These are phyloP conservation scores for Hyphopichia fennica DNA, from an alignment of 1,139 yeast species.

Conservation along the genomic window DNA sequence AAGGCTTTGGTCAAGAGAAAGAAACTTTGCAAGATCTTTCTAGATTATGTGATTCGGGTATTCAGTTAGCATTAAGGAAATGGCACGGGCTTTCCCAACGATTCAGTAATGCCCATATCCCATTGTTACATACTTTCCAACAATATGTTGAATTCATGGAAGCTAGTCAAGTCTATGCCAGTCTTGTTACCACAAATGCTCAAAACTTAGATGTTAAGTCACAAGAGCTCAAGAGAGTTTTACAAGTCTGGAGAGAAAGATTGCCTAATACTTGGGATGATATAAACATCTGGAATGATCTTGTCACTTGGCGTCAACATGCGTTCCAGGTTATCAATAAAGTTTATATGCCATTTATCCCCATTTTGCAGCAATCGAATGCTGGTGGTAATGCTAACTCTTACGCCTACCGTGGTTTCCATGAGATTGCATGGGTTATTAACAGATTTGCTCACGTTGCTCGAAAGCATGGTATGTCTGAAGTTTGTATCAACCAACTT, in stretches of 20 bases:
- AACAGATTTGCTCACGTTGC: constrained; percentile 98
- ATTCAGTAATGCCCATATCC: constrained; percentile 83
- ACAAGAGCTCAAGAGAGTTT: constrained; percentile 88
- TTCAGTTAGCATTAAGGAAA: constrained; percentile 85
- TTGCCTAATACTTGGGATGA: constrained; percentile 97
- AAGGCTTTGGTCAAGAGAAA: constrained; percentile 89
- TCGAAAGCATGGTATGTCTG: constrained; percentile 93
- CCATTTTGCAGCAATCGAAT: constrained; percentile 75
- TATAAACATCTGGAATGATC: constrained; percentile 94
- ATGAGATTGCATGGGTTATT: constrained; percentile 98
- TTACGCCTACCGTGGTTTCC: constrained; percentile 95
- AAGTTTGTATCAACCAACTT: constrained; percentile 89
- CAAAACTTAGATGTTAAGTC: constrained; percentile 90
- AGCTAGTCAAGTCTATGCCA: constrained; percentile 91
- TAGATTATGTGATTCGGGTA: constrained; percentile 90
- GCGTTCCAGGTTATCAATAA: constrained; percentile 97
- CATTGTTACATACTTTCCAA: constrained; percentile 90
- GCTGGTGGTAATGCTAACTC: constrained; percentile 78
- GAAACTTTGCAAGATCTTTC: constrained; percentile 81
- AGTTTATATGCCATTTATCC: constrained; percentile 90
- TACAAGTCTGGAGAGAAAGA: constrained; percentile 98
- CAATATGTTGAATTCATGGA: constrained; percentile 98
- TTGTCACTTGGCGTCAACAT: constrained; percentile 98
- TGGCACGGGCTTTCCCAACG: constrained; percentile 89
- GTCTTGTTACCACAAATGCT: constrained; percentile 86